Evolutionary conservation across 768 basidiomycete genomes (phyloP), one percentile per base, ranked within the genome.

Genomic region (Tulasnella sp.): DNA sequence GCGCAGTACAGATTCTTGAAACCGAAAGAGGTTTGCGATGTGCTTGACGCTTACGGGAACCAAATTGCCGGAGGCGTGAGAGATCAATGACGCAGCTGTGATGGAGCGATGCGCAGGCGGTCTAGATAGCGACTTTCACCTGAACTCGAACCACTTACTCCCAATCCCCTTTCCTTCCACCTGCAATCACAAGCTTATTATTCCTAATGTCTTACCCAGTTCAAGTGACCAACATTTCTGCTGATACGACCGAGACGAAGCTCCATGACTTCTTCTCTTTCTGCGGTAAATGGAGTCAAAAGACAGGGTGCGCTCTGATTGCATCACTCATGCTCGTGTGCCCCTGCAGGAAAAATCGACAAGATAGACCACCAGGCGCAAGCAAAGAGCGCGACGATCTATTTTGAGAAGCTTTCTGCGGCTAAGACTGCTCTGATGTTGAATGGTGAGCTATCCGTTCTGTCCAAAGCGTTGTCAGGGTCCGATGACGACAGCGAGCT

Each of bases 351-450:
- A 81, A 93, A 91, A 82, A 94, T 96, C 83, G 82, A 83, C 23
- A 86, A 86, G n/a, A 90, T 95, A 83, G 89, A 93, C 37, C 86
- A 89, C 73, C 84, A 83, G 18, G 85, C 84, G 73, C 83, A 82
- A 16, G 83, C 83, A 40, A 81, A 86, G 71, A 85, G 86, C 26
- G 96, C 96, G n/a, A 86, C 86, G 39, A 89, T 99, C 81, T 85
- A 89, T 73, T 99, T 98, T 82, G 92, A 93, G 83, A 98, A 96
- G 84, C 85, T 89, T 5, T 89, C 89, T 3, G 92, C 95, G 1
- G 95, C 92, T 7, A 91, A 91, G 84, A 97, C 95, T 0, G 95
- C 95, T 16, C 84, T 93, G 73, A 93, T 97, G 91, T 90, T 92
- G 46, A 83, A 83, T 78, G 81, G 82, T 76, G 78, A 20, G 79